These are phyloP conservation scores for Helicostylum pulchrum DNA, from an alignment of 192 early-diverging fungal species.

Conservation along the genomic window DNA sequence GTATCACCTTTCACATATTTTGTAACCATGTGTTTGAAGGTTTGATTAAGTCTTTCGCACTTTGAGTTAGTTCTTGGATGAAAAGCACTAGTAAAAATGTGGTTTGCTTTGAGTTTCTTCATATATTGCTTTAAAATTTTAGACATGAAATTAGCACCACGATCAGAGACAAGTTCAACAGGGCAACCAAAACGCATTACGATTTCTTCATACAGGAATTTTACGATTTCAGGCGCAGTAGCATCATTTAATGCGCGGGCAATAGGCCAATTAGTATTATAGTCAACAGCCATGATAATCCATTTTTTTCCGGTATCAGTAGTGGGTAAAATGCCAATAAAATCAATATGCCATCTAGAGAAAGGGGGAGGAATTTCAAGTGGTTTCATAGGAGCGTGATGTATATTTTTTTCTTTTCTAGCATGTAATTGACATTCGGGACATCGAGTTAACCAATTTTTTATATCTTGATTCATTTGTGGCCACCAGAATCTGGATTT, in stretches of 20 bases:
- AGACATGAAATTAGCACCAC: conserved; percentile 27
- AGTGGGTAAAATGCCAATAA: conserved; percentile 10
- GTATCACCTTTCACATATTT: background rate
- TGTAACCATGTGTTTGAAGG: background rate
- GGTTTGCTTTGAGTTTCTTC: background rate
- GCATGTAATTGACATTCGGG: no score
- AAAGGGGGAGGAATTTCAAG: background rate
- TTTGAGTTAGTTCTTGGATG: conserved; percentile 26
- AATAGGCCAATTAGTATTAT: no score
- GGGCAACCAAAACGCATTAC: no score
- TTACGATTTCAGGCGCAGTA: conserved; percentile 12
- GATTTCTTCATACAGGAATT: conserved; percentile 25
- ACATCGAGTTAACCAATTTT: no score
- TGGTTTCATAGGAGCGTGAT: conserved; percentile 2
- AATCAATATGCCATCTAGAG: conserved; percentile 9
- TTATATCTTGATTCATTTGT: no score
- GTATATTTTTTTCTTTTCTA: no score
- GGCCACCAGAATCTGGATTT: no score
- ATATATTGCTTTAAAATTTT: conserved; percentile 8
- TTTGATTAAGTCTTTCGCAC: conserved; percentile 19
- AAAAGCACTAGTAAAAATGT: conserved; percentile 15
- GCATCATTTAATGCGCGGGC: conserved; percentile 13
- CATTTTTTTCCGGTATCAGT: conserved; percentile 9
- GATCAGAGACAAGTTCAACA: conserved; percentile 15
- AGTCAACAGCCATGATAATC: conserved; percentile 32